phyloP scores from a whole-genome alignment of 495 filamentous ascomycete species.

The Annulohypoxylon stygium region DNA sequence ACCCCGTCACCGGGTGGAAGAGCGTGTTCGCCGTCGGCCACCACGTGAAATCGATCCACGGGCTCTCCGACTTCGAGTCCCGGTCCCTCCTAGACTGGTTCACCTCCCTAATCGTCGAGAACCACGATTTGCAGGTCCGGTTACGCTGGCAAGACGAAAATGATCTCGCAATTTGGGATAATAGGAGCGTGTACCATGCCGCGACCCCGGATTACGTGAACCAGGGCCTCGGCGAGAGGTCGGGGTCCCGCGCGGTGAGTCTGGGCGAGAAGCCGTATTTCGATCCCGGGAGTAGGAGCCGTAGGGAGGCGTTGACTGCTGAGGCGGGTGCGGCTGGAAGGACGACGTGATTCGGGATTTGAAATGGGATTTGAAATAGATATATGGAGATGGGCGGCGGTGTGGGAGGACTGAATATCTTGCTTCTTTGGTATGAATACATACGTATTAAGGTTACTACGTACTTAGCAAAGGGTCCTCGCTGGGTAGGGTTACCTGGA shows the following conservation, averaged over 20 bases:
- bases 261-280: constrained; percentile 79
- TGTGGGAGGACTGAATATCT: constrained; percentile 1
- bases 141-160: constrained; percentile 71
- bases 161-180: constrained; percentile 85
- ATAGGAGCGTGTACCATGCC: constrained; percentile 75
- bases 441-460: too few species aligned
- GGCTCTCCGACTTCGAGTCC: constrained; percentile 74
- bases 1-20: constrained; percentile 87
- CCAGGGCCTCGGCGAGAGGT: constrained; percentile 68
- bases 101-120: constrained; percentile 73
- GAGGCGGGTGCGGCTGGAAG: constrained; percentile 18
- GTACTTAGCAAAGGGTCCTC: neutral
- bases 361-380: neutral
- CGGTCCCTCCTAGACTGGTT: constrained; percentile 74
- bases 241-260: constrained; percentile 72
- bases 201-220: constrained; percentile 77
- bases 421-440: neutral
- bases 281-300: constrained; percentile 69
- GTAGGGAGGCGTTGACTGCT: constrained; percentile 68
- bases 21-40: constrained; percentile 74
- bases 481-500: neutral
- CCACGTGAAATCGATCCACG: constrained; percentile 75
- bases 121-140: constrained; percentile 85
- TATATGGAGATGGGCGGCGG: neutral
- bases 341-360: neutral